Evolutionary conservation across 1,284 basidiomycete genomes (phyloP), one percentile per base, ranked within the genome.

Genomic region (Pholiota adiposa): DNA sequence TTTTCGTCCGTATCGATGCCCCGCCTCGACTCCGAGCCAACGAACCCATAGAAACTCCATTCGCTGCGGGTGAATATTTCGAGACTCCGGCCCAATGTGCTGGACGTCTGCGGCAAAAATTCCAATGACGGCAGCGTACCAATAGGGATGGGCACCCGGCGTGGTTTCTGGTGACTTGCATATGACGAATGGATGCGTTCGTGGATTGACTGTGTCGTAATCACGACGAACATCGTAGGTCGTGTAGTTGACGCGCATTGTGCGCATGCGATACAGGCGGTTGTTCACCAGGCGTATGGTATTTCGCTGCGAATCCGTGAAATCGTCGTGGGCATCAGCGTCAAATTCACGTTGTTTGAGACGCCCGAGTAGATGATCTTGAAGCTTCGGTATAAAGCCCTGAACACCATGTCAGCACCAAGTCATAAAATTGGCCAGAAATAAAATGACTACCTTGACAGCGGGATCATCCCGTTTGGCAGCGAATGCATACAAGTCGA

Each of bases 201-300:
- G 54, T 0, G 75, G 74, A 51, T 77, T 79, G 33, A 82, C 60
- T 0, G 64, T 66, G 58, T 82, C 80, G 60, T 79, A 75, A 1
- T 62, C 68, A 0, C 71, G 66, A 0, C 69, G 66, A 12, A 78
- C 54, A 51, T 83, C 73, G 59, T 83, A 82, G 0, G 76, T 79
- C 0, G 77, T 82, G 58, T 78, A 81, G 51, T 82, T 81, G 52
- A 83, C 54, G 0, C 67, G 69, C 5, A 81, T 25, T 0, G 67
- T 59, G 19, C 73, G 73, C 62, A 77, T 72, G 0, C 49, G 46
- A 52, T 75, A 79, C 0, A 81, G 62, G 2, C 49, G 9, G 40
- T 74, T 60, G 12, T 75, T 55, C 0, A 72, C 68, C 4, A 66
- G 7, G 66, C 11, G 70, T 64, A 2, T 69, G 64, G 12, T 77